Base-by-base conservation (phyloP, 1,139 yeast species). In the Pichia cactophila region DNA sequence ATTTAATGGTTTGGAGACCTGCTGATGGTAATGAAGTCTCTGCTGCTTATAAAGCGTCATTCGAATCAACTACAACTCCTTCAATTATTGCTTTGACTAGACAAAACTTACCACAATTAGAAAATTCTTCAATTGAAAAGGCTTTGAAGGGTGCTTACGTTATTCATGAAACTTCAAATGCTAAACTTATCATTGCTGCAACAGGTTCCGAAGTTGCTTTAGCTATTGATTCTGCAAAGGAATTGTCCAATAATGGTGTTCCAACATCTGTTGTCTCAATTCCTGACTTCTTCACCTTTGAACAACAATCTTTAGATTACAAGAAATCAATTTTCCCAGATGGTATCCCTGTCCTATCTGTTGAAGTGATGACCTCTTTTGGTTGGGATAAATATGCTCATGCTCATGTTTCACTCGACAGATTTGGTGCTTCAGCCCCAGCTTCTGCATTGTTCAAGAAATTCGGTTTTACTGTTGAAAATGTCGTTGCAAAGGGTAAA, bases 21-120 rank as follows among this genome's bases (percentile, higher is more conserved):
- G 98, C 98, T 67, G 98, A 94, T 70, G 99, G 99, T 77, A 92
- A 92, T 71, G 99, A 92, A 77, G 84, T 86, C 59, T 86, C 97
- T 60, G 99, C 97, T 66, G 96, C 98, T 58, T 92, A 92, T 82
- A 74, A 78, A 72, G 75, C 76, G 60, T 87, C 98, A 50, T 64
- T 92, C 57, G 81, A 78, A 67, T 73, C 83, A 53, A 77, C 72
- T 55, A 73, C 76, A 62, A 88, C 96, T 51, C 98, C 99, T 59
- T 78, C 94, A 54, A 75, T 94, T 64, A 75, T 92, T 70, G 97
- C 97, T 57, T 79, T 94, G 60, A 83, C 97, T 52, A 90, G 99
- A 80, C 98, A 94, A 77, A 87, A 87, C 84, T 76, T 92, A 68
- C 97, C 98, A 55, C 97, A 92, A 73, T 81, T 92, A 67, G 95